These are phyloP conservation scores for Lenwebbia sp. DNA, from an alignment of 345 rosid genomes.

Conservation along the genomic window DNA sequence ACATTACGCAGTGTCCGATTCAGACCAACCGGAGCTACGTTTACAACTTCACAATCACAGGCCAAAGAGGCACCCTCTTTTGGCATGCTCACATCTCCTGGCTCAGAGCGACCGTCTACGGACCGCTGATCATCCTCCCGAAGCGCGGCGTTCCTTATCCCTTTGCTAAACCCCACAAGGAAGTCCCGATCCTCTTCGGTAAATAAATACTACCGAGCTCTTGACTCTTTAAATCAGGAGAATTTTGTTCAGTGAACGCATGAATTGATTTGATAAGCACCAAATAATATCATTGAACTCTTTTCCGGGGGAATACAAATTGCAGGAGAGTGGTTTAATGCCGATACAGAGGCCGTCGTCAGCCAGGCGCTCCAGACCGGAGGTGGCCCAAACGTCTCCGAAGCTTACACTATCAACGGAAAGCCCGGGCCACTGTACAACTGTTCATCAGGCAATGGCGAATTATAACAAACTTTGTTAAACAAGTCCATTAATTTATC, in stretches of 20 bases:
- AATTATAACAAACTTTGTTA: not conserved
- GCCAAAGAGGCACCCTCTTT: conserved; percentile 70
- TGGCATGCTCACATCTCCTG: conserved; percentile 76
- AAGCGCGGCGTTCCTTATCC: conserved; percentile 44
- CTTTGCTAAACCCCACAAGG: conserved; percentile 57
- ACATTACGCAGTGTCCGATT: conserved; percentile 71
- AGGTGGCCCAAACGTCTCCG: conserved; percentile 59
- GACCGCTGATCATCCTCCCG: conserved; percentile 67
- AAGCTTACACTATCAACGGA: conserved; percentile 69
- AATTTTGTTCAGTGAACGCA: not conserved
- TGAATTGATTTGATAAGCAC: not conserved
- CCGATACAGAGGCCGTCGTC: conserved; percentile 51
- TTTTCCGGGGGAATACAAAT: not conserved
- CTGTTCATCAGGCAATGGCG: conserved; percentile 49
- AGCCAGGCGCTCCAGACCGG: conserved; percentile 63
- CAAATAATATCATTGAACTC: not conserved
- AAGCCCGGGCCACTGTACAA: conserved; percentile 76
- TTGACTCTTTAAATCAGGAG: not conserved
- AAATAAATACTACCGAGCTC: not conserved
- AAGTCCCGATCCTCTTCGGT: conserved; percentile 62
- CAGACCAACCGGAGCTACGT: conserved; percentile 49
- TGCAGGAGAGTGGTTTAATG: conserved; percentile 70
- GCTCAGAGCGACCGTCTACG: conserved; percentile 64
- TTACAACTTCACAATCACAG: conserved; percentile 58
- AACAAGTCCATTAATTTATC: not conserved